Evolutionary conservation across 345 rosid genomes (phyloP), one percentile per base, ranked within the genome.

Genomic region (Brassica juncea): DNA sequence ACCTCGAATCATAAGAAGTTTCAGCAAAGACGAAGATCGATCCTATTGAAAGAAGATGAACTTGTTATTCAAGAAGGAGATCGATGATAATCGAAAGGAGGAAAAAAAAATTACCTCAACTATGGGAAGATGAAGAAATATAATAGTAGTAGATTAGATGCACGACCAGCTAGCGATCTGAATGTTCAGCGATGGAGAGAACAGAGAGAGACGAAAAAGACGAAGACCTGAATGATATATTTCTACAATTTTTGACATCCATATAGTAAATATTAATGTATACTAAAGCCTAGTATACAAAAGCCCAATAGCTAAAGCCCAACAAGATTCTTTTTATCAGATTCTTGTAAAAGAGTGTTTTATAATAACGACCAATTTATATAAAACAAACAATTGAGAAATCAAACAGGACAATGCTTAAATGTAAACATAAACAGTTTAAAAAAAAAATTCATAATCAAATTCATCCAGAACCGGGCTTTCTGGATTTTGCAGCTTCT

Each of bases 191-290:
- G 69, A 59, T 21, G 60, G 25, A 57, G 23, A 57, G 59, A 63
- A 78, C 23, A 72, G 21, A 70, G 21, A 58, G 32, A 69, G 52
- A 61, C 12, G 67, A n/a, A 14, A 44, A 49, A 42, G 76, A 78
- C 32, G 44, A 9, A 77, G 60, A 77, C 87, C 76, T 75, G 70
- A 79, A 54, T 8, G 60, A 81, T 10, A 78, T 76, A 79, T 76
- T 54, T 81, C 80, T 83, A 82, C 76, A 73, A 32, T 76, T 83
- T 81, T 84, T 87, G 1, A 15, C 2, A 54, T 54, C 25, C 25
- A 0, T 52, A n/a, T 52, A 2, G 15, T 16, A 16, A 7, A 4
- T 58, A 21, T 4, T 23, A 3, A 74, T 74, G 75, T 19, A 19
- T 19, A 19, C 21, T 19, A 19, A 19, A 19, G 21, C 21, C 21